These are phyloP conservation scores for Botrytis paeoniae DNA, from an alignment of 2,329 filamentous ascomycete species.

Conservation along the genomic window DNA sequence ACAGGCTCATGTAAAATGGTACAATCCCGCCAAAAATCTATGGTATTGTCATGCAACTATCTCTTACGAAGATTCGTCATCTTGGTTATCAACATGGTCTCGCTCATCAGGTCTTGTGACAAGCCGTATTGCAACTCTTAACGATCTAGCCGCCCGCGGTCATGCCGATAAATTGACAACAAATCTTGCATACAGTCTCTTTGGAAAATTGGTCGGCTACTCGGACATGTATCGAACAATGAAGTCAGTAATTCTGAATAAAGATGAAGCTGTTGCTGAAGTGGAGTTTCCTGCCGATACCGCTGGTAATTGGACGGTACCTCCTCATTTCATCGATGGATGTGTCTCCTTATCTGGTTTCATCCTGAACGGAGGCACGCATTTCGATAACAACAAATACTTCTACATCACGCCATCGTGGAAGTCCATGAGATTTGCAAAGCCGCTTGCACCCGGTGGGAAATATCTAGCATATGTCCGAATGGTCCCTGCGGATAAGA, in stretches of 20 bases:
- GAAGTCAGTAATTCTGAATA: slow-evolving; percentile 45
- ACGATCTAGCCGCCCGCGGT: neutral
- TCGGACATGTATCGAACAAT: slow-evolving; percentile 51
- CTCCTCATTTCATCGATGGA: neutral
- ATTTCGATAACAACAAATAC: neutral
- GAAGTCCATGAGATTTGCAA: neutral
- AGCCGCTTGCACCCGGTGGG: neutral
- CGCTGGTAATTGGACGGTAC: neutral
- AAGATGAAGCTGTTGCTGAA: neutral
- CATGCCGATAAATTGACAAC: slow-evolving; percentile 38
- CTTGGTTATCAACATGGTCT: neutral
- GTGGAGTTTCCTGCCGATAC: neutral
- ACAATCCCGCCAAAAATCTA: slow-evolving; percentile 34
- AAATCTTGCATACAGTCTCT: slow-evolving; percentile 71
- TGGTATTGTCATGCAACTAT: neutral
- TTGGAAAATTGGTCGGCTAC: slow-evolving; percentile 54
- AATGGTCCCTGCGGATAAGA: slow-evolving; percentile 41
- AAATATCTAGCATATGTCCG: neutral
- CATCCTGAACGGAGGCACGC: neutral
- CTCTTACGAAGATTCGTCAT: neutral
- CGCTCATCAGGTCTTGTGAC: neutral
- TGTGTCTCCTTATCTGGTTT: neutral
- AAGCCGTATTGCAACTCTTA: neutral
- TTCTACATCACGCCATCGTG: neutral
- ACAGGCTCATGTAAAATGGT: neutral